Conservation (phyloP, 1,284 basidiomycete genomes). For the Pisolithus thermaeus region DNA sequence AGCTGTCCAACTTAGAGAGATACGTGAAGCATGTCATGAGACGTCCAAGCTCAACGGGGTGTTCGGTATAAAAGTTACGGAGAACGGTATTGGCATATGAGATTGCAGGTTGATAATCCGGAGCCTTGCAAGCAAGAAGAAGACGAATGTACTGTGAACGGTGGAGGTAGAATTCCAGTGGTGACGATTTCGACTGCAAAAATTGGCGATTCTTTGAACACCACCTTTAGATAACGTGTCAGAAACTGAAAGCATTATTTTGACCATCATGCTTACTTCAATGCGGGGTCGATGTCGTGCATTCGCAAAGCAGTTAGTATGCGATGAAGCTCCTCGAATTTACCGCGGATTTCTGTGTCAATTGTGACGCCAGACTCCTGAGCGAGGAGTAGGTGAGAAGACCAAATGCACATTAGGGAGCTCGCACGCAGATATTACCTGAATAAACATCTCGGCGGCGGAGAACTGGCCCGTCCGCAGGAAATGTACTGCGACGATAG, state of each 20-base stretch:
- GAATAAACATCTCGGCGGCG: slow-evolving; percentile 65
- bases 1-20: slow-evolving; percentile 61
- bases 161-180: slow-evolving; percentile 83
- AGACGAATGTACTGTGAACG: slow-evolving; percentile 80
- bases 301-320: slow-evolving; percentile 66
- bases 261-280: slow-evolving; percentile 47
- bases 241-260: slow-evolving; percentile 4
- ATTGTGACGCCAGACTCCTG: slow-evolving; percentile 72
- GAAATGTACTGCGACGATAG: slow-evolving; percentile 71
- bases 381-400: slow-evolving; percentile 1
- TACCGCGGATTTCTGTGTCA: slow-evolving; percentile 46
- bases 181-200: slow-evolving; percentile 62
- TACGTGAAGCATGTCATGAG: slow-evolving; percentile 76
- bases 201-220: slow-evolving; percentile 60
- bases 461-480: slow-evolving; percentile 76
- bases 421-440: slow-evolving; percentile 37
- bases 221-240: slow-evolving; percentile 52
- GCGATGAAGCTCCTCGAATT: slow-evolving; percentile 68
- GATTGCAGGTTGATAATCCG: slow-evolving; percentile 55
- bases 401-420: background rate
- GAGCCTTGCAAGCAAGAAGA: slow-evolving; percentile 52
- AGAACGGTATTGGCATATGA: slow-evolving; percentile 71
- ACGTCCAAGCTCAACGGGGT: slow-evolving; percentile 63
- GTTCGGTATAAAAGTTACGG: slow-evolving; percentile 59
- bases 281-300: slow-evolving; percentile 67